phyloP scores from a whole-genome alignment of 257 asterid species.

The Avicennia marina region DNA sequence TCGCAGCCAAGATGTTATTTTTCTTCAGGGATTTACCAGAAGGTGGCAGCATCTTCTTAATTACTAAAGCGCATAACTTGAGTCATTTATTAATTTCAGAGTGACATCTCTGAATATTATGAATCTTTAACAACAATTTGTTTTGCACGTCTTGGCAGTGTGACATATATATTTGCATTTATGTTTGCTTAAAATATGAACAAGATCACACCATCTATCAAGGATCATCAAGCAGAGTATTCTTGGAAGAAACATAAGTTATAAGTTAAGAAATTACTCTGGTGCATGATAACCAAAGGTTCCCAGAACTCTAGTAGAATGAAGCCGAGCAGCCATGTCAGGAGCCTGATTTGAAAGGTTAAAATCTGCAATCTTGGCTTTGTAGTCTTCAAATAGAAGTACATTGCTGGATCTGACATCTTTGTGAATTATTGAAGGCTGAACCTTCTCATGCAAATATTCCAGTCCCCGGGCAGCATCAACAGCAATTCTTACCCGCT shows the following conservation, averaged over 20 bases:
- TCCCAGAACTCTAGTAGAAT: constrained; percentile 96
- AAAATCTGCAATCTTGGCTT: constrained; percentile 91
- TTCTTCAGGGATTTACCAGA: too few species aligned
- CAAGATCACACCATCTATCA: not conserved
- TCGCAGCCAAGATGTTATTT: too few species aligned
- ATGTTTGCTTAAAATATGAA: too few species aligned
- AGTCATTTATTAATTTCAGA: too few species aligned
- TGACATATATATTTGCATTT: too few species aligned
- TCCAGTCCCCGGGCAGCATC: constrained; percentile 98
- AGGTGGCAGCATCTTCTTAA: too few species aligned
- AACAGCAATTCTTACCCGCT: constrained; percentile 91
- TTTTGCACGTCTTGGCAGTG: too few species aligned
- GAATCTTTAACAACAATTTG: too few species aligned
- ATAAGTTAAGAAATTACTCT: constrained; percentile 71
- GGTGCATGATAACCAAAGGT: constrained; percentile 99
- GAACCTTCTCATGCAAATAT: constrained; percentile 89
- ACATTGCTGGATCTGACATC: constrained; percentile 98
- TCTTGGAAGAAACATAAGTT: constrained; percentile 17
- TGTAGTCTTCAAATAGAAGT: constrained; percentile 87
- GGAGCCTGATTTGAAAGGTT: constrained; percentile 99
- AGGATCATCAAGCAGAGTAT: not conserved
- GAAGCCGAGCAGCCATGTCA: constrained; percentile 99
- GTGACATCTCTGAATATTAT: too few species aligned
- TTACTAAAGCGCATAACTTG: too few species aligned
- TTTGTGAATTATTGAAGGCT: constrained; percentile 82